Base-by-base conservation (phyloP, 2,329 filamentous ascomycete genomes). In the Colletotrichum liaoningense region DNA sequence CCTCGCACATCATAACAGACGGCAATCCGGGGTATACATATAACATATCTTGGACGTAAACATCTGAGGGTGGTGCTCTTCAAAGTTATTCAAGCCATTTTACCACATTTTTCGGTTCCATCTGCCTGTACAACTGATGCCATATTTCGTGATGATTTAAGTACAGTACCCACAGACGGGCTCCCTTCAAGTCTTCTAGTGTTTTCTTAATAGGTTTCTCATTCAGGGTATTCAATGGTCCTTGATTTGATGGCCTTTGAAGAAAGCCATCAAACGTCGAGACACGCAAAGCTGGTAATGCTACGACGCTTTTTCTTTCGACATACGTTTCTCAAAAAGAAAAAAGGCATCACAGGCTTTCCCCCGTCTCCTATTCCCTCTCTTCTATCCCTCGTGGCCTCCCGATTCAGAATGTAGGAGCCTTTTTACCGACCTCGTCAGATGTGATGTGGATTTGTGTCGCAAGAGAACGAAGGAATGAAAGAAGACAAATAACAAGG, bases 141-240 rank as follows among this genome's bases (percentile, higher is more conserved):
- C n/a, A 49, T 5, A 3, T 5, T n/a, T 22, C 4, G 12, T 22
- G 14, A 5, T 46, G 14, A 5, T 24, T 9, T 16, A 6, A 7
- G 14, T 9, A 9, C 24, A 22, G 46, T n/a, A n/a, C 19, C n/a
- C 19, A 22, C 19, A 22, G 8, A 9, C 8, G 42, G 19, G 7
- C 3, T 49, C 42, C 3, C 19, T 49, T 46, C 8, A 49, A 22
- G 42, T n/a, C 19, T n/a, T 49, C 19, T 22, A 2, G 19, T 42
- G 16, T 7, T 42, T 42, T 54, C 28, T 59, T 19, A 30, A 30
- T 30, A 46, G 28, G 16, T 67, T 52, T 71, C 67, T 73, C 62
- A 26, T 71, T 69, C 46, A 62, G 71, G 67, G 67, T 73, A 73
- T 73, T 73, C 49, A 71, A 62, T 49, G 49, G 67, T 55, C 49